Evolutionary conservation across 2,329 filamentous ascomycete genomes (phyloP).

Genomic region (Zymoseptoria pseudotritici): DNA sequence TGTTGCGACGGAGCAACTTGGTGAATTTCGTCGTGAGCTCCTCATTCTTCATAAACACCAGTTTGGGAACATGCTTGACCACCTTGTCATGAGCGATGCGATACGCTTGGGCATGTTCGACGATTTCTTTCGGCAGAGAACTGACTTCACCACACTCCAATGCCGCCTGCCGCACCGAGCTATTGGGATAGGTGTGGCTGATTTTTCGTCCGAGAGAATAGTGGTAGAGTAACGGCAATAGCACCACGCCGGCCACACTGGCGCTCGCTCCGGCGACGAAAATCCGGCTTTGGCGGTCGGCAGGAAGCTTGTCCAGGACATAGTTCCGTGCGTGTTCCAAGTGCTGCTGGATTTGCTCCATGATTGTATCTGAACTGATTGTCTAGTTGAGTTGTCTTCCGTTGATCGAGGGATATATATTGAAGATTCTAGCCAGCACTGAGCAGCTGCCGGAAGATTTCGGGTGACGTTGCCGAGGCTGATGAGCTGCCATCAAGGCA

Average conservation of each 20-base stretch:
- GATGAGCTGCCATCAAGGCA: background rate
- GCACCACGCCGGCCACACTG: slow-evolving; percentile 12
- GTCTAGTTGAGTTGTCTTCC: background rate
- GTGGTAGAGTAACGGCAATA: slow-evolving; percentile 13
- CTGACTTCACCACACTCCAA: slow-evolving; percentile 15
- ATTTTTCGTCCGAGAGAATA: slow-evolving; percentile 15
- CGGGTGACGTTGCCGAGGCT: background rate
- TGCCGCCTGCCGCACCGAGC: slow-evolving; percentile 11
- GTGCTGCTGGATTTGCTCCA: slow-evolving; percentile 9
- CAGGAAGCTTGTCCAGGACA: slow-evolving; percentile 7
- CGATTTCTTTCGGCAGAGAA: slow-evolving; percentile 11
- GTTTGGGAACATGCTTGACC: slow-evolving; percentile 10
- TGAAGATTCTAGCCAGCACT: background rate
- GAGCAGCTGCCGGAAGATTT: background rate
- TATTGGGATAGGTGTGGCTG: slow-evolving; percentile 12
- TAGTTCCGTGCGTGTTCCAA: slow-evolving; percentile 4
- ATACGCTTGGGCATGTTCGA: slow-evolving; percentile 13
- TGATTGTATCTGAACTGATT: background rate
- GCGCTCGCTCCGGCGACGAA: slow-evolving; percentile 11
- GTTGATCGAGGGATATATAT: background rate
- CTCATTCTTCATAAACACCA: slow-evolving; percentile 7
- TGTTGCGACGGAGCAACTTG: slow-evolving; percentile 13
- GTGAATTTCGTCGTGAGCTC: slow-evolving; percentile 15
- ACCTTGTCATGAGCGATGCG: slow-evolving; percentile 16
- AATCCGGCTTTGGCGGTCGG: slow-evolving; percentile 14